Conservation (phyloP, 1,139 yeast species). For the Eremothecium coryli region DNA sequence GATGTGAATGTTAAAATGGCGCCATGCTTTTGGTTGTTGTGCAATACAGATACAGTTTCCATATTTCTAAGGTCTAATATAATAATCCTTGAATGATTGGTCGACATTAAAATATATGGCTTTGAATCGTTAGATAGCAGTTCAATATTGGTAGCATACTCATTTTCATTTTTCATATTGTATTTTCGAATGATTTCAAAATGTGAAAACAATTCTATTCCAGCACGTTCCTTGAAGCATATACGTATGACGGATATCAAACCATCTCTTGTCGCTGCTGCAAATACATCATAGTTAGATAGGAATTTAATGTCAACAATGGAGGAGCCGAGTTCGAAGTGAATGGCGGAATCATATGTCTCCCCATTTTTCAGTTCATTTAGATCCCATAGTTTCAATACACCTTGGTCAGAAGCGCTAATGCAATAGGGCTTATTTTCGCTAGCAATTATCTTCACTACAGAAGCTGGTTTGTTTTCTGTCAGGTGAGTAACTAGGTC, state of each 20-base stretch:
- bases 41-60: conserved; percentile 37
- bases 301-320: conserved; percentile 46
- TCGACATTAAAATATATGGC: conserved; percentile 39
- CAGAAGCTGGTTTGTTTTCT: conserved; percentile 43
- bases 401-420: conserved; percentile 71
- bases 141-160: conserved; percentile 39
- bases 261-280: conserved; percentile 62
- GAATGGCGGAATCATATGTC: conserved; percentile 47
- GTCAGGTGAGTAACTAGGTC: conserved; percentile 48
- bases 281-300: conserved; percentile 55
- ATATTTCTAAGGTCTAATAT: conserved; percentile 54
- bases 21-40: conserved; percentile 60
- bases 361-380: conserved; percentile 55
- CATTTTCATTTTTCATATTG: conserved; percentile 32
- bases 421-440: conserved; percentile 55
- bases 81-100: conserved; percentile 46
- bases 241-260: conserved; percentile 48
- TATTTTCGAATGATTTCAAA: conserved; percentile 40
- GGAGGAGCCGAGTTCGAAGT: conserved; percentile 40
- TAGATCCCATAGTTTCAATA: conserved; percentile 70
- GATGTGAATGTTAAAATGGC: conserved; percentile 50
- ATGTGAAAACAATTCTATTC: conserved; percentile 28
- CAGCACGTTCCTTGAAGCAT: conserved; percentile 36
- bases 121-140: conserved; percentile 32
- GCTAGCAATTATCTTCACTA: conserved; percentile 49